Evolutionary conservation across 345 rosid species (phyloP).

Genomic region (Lenwebbia sp.): DNA sequence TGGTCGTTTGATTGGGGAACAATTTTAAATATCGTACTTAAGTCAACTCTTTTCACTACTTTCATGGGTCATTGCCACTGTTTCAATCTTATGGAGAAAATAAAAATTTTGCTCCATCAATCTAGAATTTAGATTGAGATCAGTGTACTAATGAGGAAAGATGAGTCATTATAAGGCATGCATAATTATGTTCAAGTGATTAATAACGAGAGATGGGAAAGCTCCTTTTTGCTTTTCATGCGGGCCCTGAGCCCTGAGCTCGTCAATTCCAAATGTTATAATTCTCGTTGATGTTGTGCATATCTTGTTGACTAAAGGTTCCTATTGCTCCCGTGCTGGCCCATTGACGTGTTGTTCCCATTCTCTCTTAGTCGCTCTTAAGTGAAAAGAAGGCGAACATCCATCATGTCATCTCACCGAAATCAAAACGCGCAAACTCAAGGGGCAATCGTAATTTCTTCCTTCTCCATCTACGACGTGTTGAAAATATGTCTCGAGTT

Average conservation of each 20-base stretch:
- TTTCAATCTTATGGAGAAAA: background rate
- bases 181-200: background rate
- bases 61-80: background rate
- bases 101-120: background rate
- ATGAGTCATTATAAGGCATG: background rate
- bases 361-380: background rate
- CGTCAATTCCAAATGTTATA: background rate
- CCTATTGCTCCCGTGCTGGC: background rate
- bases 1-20: background rate
- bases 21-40: background rate
- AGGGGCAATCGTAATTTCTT: background rate
- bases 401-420: background rate
- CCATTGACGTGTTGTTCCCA: background rate
- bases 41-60: background rate
- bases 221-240: background rate
- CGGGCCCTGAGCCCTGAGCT: background rate
- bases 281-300: background rate
- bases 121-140: background rate
- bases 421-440: background rate
- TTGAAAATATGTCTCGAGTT: too few relatives aligned
- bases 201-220: background rate
- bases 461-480: background rate
- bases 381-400: background rate
- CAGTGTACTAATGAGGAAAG: background rate
- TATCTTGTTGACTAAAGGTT: background rate